These are phyloP conservation scores for Ophiostoma piceae DNA, from an alignment of 2,329 filamentous ascomycete genomes.

Conservation along the genomic window DNA sequence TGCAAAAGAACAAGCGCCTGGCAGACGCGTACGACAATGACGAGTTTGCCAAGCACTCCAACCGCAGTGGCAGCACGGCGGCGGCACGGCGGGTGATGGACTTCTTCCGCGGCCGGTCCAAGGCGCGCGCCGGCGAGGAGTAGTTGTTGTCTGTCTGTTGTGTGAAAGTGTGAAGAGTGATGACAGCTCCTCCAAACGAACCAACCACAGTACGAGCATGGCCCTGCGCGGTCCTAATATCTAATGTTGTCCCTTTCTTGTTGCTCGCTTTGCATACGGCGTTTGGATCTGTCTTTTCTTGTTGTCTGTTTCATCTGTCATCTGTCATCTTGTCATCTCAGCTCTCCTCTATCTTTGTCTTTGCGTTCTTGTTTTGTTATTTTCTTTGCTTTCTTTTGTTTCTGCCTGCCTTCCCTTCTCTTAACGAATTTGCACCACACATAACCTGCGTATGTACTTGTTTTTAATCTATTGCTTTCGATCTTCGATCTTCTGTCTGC, in stretches of 20 bases:
- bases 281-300: slow-evolving; percentile 8
- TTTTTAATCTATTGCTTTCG: slow-evolving; percentile 10
- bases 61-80: slow-evolving; percentile 76
- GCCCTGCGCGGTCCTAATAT: neutral
- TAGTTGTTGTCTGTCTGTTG: slow-evolving; percentile 25
- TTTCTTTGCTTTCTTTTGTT: neutral
- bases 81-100: slow-evolving; percentile 95
- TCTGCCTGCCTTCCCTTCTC: neutral
- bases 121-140: slow-evolving; percentile 59
- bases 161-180: too few species aligned
- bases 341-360: neutral
- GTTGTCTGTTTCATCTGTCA: neutral
- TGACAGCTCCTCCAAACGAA: neutral
- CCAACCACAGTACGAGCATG: neutral
- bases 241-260: slow-evolving; percentile 6
- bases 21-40: slow-evolving; percentile 82
- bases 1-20: slow-evolving; percentile 86
- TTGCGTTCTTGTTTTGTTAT: neutral
- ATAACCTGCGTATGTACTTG: slow-evolving; percentile 10
- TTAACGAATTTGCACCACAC: neutral
- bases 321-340: neutral
- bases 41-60: slow-evolving; percentile 50
- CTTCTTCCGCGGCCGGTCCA: slow-evolving; percentile 86
- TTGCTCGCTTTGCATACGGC: slow-evolving; percentile 13
- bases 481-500: neutral